Base-by-base conservation (phyloP, 164 flowering plant species). In the Piper betle region DNA sequence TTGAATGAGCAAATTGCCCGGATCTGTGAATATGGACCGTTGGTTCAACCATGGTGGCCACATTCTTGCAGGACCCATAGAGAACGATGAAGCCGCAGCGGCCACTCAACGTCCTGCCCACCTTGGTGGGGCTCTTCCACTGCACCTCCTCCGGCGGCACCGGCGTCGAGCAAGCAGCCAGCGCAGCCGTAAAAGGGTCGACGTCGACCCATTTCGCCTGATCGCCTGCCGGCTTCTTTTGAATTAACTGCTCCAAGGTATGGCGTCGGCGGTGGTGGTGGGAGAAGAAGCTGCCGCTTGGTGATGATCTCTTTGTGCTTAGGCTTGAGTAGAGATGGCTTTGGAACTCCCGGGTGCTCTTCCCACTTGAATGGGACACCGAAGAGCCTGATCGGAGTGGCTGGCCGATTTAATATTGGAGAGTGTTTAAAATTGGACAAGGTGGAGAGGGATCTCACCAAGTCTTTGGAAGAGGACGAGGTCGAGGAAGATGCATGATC, bases 361-460 rank as follows among this genome's bases (percentile, higher is more conserved):
- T 62, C 65, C 65, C 65, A 62, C 40, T 56, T 52, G 65, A 62
- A 62, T 16, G 65, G 65, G 48, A 62, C 18, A 58, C 65, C 65
- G 40, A 48, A 62, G 19, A 52, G 52, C 3, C 15, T 19, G 55
- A 50, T 40, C 40, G 57, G 64, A 12, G 55, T 37, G 37, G 37
- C 52, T 37, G 64, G 64, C 17, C 42, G 33, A 25, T 25, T 25
- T 25, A 25, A 25, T 25, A 25, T 61, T 16, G 53, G n/a, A 1
- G 58, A 37, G 13, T 57, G 38, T 33, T 53, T 41, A 50, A 53
- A 39, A 59, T 17, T 41, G n/a, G 63, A 61, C 18, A 53, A 46
- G 15, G 57, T 37, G 46, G 41, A 62, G 7, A 42, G 10, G 17
- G 65, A 53, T 39, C 62, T 17, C 8, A 20, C 33, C 33, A 25